phyloP scores from a whole-genome alignment of 768 basidiomycete genomes.

The Russula lepida region DNA sequence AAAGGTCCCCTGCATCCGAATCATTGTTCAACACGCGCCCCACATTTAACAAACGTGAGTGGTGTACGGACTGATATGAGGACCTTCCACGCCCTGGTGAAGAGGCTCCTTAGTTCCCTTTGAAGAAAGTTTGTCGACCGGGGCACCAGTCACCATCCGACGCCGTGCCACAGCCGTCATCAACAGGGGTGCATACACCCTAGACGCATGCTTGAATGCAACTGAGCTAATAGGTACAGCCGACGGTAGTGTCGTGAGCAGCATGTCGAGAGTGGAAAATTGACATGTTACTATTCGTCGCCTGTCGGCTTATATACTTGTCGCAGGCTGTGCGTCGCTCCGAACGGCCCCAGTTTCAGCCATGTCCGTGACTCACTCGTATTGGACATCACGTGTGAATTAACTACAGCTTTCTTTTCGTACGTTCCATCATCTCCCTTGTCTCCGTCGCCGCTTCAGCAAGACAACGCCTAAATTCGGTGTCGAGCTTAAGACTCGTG shows the following conservation, averaged over 20 bases:
- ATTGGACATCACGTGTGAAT: background rate
- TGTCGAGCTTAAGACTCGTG: conserved; percentile 56
- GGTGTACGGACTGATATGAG: conserved; percentile 1
- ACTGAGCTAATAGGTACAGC: background rate
- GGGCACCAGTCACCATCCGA: background rate
- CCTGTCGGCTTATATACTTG: background rate
- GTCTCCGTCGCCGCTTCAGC: conserved; percentile 77
- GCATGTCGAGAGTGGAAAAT: background rate
- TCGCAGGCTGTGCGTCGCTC: background rate
- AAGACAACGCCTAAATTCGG: conserved; percentile 59
- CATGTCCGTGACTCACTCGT: background rate
- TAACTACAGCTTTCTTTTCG: background rate
- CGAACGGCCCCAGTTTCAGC: background rate
- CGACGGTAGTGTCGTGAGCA: background rate
- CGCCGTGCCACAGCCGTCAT: background rate
- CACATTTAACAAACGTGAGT: too few species aligned
- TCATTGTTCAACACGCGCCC: background rate
- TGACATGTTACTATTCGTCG: background rate
- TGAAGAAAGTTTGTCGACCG: background rate
- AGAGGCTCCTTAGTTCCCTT: background rate
- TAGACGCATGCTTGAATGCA: background rate
- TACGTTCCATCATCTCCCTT: conserved; percentile 61
- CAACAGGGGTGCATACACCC: background rate
- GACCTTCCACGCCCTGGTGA: conserved; percentile 6
- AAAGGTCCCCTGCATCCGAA: conserved; percentile 6